phyloP scores from a whole-genome alignment of 352 stramenopile genomes.

The Pythium aquatile region DNA sequence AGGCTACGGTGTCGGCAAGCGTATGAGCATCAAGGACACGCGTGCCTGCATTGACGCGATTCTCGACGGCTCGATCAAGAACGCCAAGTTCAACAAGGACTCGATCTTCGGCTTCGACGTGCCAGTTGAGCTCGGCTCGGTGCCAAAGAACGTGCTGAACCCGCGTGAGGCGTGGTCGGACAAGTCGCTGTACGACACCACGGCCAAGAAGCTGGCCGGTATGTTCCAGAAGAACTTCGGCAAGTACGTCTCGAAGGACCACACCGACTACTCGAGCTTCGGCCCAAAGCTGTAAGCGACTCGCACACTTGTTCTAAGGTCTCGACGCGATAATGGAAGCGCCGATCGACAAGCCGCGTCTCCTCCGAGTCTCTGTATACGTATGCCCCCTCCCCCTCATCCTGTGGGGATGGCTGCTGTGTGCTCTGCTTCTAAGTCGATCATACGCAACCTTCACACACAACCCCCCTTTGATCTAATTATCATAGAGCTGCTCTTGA shows the following conservation, averaged over 20 bases:
- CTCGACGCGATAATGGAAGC: slow-evolving; percentile 19
- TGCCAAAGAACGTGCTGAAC: slow-evolving; percentile 74
- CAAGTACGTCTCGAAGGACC: slow-evolving; percentile 93
- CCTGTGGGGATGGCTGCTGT: neutral
- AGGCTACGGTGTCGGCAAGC: slow-evolving; percentile 94
- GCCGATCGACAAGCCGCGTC: slow-evolving; percentile 12
- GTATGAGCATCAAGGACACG: slow-evolving; percentile 94
- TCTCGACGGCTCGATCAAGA: slow-evolving; percentile 65
- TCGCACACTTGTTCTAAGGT: neutral
- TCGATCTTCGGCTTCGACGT: slow-evolving; percentile 74
- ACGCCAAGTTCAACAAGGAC: slow-evolving; percentile 63
- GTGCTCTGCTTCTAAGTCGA: slow-evolving; percentile 4
- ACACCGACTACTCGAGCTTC: slow-evolving; percentile 96
- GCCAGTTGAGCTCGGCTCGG: slow-evolving; percentile 51
- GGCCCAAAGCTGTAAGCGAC: slow-evolving; percentile 83
- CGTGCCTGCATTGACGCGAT: slow-evolving; percentile 75
- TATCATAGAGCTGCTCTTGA: slow-evolving; percentile 20
- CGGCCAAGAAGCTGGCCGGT: slow-evolving; percentile 66
- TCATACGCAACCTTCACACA: neutral
- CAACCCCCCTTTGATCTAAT: slow-evolving; percentile 10
- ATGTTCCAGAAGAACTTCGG: slow-evolving; percentile 86
- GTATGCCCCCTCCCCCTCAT: slow-evolving; percentile 6
- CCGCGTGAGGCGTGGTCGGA: slow-evolving; percentile 73
- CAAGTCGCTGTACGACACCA: slow-evolving; percentile 77
- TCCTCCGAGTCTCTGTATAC: slow-evolving; percentile 1